Conservation (phyloP, 441 rosid genomes). For the Gossypium aridum region DNA sequence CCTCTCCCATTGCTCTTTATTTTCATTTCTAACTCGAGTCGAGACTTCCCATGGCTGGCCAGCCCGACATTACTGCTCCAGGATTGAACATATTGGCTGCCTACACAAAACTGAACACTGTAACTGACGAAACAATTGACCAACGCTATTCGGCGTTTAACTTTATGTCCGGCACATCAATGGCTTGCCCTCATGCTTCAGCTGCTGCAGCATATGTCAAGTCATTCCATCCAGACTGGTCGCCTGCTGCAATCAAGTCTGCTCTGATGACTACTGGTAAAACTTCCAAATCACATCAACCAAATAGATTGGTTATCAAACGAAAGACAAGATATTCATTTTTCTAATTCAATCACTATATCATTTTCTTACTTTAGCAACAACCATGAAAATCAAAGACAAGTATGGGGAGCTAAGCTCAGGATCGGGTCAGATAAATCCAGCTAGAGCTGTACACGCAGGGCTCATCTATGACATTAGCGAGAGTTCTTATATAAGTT, state of each 20-base stretch:
- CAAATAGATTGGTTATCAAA: not conserved
- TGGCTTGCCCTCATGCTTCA: conserved; percentile 62
- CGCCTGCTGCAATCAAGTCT: conserved; percentile 56
- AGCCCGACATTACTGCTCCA: conserved; percentile 68
- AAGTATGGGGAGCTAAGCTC: conserved; percentile 35
- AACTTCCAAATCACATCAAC: not conserved
- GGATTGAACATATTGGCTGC: conserved; percentile 58
- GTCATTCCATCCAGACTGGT: conserved; percentile 60
- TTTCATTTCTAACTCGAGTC: not conserved
- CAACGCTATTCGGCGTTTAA: conserved; percentile 24
- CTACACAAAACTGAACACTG: conserved; percentile 30
- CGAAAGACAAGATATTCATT: not conserved
- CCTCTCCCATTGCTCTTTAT: not conserved
- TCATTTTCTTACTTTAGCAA: conserved; percentile 35
- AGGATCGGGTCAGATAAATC: conserved; percentile 65
- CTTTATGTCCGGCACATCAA: conserved; percentile 59
- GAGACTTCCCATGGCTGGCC: not conserved
- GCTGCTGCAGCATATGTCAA: conserved; percentile 64
- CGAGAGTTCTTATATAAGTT: conserved; percentile 32
- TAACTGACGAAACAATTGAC: conserved; percentile 31
- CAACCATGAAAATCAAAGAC: conserved; percentile 49
- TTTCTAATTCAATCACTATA: not conserved
- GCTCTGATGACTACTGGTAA: conserved; percentile 67
- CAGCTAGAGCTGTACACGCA: conserved; percentile 40
- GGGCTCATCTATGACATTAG: conserved; percentile 49